Conservation (phyloP, 179 eudicot genomes). For the Silene vulgaris region DNA sequence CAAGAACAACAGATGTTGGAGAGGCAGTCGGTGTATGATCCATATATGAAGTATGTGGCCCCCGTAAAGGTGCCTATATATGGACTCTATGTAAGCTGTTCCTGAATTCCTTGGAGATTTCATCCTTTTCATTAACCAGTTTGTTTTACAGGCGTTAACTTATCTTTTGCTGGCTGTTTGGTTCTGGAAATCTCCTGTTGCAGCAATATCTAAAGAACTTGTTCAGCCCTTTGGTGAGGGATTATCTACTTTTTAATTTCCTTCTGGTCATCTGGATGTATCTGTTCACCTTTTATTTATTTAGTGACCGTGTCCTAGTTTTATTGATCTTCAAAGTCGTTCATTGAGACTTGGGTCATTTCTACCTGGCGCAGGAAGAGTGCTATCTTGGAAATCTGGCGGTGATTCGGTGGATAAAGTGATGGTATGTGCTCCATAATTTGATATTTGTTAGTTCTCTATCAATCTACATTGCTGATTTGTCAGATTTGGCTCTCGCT, state of each 20-base stretch:
- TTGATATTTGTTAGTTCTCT: neutral
- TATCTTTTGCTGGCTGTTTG: conserved; percentile 56
- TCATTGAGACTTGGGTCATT: conserved; percentile 13
- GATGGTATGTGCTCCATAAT: conserved; percentile 39
- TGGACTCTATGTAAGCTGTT: conserved; percentile 8
- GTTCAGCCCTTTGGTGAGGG: conserved; percentile 80
- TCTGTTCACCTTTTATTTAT: neutral
- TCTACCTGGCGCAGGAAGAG: conserved; percentile 42
- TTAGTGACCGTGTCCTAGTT: conserved; percentile 6
- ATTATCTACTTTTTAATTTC: neutral
- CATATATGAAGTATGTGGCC: conserved; percentile 50
- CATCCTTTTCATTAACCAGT: conserved; percentile 8
- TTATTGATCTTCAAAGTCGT: neutral
- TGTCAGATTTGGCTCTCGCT: neutral
- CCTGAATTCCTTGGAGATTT: conserved; percentile 14
- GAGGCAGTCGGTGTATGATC: conserved; percentile 48
- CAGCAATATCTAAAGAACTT: conserved; percentile 69
- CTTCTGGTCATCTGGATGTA: neutral
- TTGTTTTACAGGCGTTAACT: conserved; percentile 46
- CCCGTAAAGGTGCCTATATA: conserved; percentile 57
- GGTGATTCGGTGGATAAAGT: conserved; percentile 37
- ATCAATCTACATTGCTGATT: neutral
- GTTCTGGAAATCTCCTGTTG: conserved; percentile 85
- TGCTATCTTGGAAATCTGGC: conserved; percentile 66
- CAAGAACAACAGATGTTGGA: conserved; percentile 58